phyloP scores from a whole-genome alignment of 139 green algal genomes.

The Chlamydomonas asymmetrica region DNA sequence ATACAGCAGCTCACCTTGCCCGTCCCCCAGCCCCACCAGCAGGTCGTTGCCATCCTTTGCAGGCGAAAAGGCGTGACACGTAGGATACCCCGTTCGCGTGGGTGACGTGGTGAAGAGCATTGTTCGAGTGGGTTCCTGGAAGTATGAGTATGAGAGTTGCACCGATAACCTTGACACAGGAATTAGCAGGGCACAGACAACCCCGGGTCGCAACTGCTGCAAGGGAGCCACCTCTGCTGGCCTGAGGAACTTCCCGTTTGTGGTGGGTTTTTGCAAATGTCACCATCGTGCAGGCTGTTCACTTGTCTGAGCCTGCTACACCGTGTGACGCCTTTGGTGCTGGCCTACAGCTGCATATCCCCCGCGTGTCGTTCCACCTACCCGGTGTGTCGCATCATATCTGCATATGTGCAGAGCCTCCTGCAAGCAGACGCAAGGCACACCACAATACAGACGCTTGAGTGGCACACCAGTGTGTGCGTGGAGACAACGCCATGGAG shows the following conservation, averaged over 20 bases:
- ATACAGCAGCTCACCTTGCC: constrained; percentile 49
- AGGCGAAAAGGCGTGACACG: constrained; percentile 54
- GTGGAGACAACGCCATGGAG: no score
- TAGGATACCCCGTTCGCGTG: constrained; percentile 32
- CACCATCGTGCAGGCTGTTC: neutral
- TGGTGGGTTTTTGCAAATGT: neutral
- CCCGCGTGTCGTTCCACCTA: constrained; percentile 6
- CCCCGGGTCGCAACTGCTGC: neutral
- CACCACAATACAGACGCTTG: no score
- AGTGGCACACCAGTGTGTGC: no score
- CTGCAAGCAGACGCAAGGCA: no score
- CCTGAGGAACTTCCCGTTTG: no score
- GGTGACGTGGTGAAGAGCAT: constrained; percentile 44
- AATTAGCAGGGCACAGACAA: neutral
- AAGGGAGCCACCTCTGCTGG: no score
- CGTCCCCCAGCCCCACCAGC: constrained; percentile 68
- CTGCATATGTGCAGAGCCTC: constrained; percentile 42
- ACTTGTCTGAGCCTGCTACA: constrained; percentile 23
- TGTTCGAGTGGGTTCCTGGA: constrained; percentile 38
- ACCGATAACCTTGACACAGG: neutral
- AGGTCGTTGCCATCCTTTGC: constrained; percentile 64
- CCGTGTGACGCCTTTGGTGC: no score
- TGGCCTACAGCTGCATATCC: no score
- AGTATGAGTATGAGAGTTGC: no score
- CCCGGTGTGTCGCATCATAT: constrained; percentile 43